A percentile compares a stretch with the other conserved stretches of the same genome.
These are phyloP conservation scores for Aureobasidium mangrovei DNA, from an alignment of 2,329 filamentous ascomycete species.

Conservation along the genomic window DNA sequence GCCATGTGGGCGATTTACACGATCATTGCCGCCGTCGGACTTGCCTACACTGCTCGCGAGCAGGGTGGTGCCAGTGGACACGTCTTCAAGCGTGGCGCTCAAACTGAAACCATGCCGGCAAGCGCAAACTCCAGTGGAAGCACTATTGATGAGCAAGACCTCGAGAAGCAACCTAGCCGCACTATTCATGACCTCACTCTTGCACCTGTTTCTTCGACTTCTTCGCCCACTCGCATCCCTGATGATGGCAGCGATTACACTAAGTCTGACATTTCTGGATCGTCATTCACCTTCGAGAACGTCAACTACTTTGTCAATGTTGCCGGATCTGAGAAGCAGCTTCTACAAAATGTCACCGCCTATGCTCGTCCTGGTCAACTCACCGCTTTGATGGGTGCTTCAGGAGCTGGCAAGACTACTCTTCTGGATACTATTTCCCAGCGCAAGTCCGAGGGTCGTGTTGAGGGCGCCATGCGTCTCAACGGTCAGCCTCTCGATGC, in stretches of 20 bases:
- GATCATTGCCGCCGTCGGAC: constrained; percentile 17
- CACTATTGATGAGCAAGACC: background rate
- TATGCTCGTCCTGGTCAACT: constrained; percentile 49
- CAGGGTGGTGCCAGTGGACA: constrained; percentile 9
- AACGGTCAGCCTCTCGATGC: constrained; percentile 49
- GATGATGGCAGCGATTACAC: background rate
- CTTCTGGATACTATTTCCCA: constrained; percentile 57
- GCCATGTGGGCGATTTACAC: constrained; percentile 35
- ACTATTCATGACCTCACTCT: background rate
- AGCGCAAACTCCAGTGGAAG: background rate
- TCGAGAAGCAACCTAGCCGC: constrained; percentile 12
- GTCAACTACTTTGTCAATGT: constrained; percentile 47
- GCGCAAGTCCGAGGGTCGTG: constrained; percentile 51
- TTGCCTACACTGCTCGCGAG: constrained; percentile 12
- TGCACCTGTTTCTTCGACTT: background rate
- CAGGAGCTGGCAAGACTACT: constrained; percentile 77
- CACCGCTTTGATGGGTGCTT: constrained; percentile 65
- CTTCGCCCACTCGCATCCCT: constrained; percentile 1
- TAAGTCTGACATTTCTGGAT: background rate
- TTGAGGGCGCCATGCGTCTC: constrained; percentile 58
- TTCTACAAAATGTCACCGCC: constrained; percentile 46
- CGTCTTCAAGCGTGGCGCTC: constrained; percentile 13
- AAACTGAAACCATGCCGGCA: background rate
- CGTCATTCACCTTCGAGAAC: constrained; percentile 39
- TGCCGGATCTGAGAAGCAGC: constrained; percentile 41